phyloP scores from a whole-genome alignment of 83 land plant genomes.

The Picea abies region DNA sequence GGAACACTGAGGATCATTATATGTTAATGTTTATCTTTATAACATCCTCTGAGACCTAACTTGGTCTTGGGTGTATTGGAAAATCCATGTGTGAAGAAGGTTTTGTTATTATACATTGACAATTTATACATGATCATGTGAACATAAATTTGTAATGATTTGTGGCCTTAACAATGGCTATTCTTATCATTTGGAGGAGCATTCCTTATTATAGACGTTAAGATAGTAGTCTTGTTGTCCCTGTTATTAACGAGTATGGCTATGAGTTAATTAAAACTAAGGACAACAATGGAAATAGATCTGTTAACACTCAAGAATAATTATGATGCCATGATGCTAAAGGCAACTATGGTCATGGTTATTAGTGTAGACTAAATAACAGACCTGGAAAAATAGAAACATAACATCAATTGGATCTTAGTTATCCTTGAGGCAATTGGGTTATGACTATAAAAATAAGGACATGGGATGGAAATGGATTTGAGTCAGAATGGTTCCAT shows the following conservation, averaged over 20 bases:
- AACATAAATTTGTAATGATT: not conserved
- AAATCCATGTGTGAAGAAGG: not conserved
- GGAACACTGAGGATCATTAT: not conserved
- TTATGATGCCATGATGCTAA: not conserved
- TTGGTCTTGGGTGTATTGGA: not conserved
- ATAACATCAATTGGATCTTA: not conserved
- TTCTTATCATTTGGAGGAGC: not conserved
- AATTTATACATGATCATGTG: not conserved
- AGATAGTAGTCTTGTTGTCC: not conserved
- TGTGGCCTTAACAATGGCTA: not conserved
- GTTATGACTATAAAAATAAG: not conserved
- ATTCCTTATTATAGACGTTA: not conserved
- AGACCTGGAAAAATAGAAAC: not conserved
- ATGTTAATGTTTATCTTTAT: no score
- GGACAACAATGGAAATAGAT: not conserved
- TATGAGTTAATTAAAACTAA: not conserved
- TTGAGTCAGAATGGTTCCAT: not conserved
- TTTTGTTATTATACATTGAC: not conserved
- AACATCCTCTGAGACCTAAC: no score
- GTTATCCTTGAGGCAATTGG: not conserved
- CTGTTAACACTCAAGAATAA: not conserved
- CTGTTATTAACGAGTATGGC: not conserved
- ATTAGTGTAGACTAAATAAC: not conserved
- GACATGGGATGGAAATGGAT: not conserved
- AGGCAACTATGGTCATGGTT: not conserved